Conservation (phyloP, 108 stramenopile species). For the Conticribra guillardii region DNA sequence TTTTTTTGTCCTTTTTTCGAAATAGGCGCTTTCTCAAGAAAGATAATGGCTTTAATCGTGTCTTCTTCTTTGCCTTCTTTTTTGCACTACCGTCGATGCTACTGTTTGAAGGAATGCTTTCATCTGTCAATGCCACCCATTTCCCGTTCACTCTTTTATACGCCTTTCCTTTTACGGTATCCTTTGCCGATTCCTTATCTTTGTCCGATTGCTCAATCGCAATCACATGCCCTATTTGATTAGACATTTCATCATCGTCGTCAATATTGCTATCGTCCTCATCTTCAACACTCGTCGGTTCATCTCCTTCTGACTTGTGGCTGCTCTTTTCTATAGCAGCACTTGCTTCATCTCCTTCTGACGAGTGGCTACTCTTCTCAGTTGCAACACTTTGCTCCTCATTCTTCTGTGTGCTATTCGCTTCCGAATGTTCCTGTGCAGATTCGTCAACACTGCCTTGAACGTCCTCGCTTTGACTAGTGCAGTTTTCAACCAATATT, state of each 20-base stretch:
- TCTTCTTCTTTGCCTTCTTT: not conserved
- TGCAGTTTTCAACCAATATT: no score
- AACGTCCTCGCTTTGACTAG: no score
- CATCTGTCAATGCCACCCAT: not conserved
- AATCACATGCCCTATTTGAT: not conserved
- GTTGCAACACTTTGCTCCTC: not conserved
- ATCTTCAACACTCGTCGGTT: not conserved
- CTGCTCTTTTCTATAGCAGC: not conserved
- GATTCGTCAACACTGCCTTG: no score
- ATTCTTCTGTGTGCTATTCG: no score
- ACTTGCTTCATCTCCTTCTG: not conserved
- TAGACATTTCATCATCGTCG: not conserved
- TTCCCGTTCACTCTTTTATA: no score
- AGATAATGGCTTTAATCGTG: slow-evolving; percentile 1
- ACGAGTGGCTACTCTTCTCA: not conserved
- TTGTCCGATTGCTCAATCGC: not conserved
- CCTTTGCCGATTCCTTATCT: not conserved
- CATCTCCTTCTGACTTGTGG: not conserved
- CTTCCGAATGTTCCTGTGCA: no score
- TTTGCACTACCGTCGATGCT: not conserved
- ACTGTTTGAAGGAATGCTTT: slow-evolving; percentile 19
- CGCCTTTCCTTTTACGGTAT: no score
- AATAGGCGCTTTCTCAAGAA: slow-evolving; percentile 2
- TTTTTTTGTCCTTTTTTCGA: slow-evolving; percentile 2
- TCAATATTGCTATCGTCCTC: not conserved